These are phyloP conservation scores for Colletotrichum acutatum DNA, from an alignment of 2,329 filamentous ascomycete genomes.

Conservation along the genomic window DNA sequence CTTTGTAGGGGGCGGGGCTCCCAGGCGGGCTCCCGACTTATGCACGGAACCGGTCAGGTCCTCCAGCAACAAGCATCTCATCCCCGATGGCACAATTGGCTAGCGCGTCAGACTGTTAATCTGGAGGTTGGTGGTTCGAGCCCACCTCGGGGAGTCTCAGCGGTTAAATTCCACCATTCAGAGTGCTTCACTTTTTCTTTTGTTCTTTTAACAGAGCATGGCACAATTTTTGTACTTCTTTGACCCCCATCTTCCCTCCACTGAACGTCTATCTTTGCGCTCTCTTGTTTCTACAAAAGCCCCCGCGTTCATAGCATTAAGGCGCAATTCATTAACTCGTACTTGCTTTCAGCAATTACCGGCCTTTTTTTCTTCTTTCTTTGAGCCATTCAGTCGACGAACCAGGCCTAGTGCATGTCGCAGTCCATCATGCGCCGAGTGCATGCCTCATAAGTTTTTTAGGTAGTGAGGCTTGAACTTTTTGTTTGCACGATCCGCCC, in stretches of 20 bases:
- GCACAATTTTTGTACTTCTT: accelerated
- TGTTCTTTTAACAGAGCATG: not conserved
- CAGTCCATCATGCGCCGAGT: not conserved
- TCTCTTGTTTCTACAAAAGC: too few relatives aligned
- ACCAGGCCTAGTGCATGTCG: not conserved
- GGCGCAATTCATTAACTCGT: not conserved
- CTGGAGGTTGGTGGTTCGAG: constrained; percentile 36
- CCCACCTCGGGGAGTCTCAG: constrained; percentile 26
- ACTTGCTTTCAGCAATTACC: not conserved
- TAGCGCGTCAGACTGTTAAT: constrained; percentile 37
- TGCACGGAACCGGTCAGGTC: accelerated
- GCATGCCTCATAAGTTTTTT: constrained; percentile 70
- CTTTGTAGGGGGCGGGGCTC: too few relatives aligned
- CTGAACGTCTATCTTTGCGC: too few relatives aligned
- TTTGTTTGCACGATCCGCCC: constrained; percentile 86
- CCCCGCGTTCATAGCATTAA: not conserved
- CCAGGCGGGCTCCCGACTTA: not conserved
- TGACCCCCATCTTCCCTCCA: not conserved
- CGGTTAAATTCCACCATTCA: not conserved
- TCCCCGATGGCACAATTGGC: constrained; percentile 36
- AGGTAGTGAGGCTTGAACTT: constrained; percentile 92
- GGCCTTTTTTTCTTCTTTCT: not conserved
- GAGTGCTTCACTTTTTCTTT: not conserved
- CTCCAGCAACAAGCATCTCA: not conserved
- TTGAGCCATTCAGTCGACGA: not conserved